Percentiles rank a stretch among this genome's conserved stretches.
Evolutionary conservation across 2,329 filamentous ascomycete species (phyloP).

Genomic region (Neofusicoccum parvum): DNA sequence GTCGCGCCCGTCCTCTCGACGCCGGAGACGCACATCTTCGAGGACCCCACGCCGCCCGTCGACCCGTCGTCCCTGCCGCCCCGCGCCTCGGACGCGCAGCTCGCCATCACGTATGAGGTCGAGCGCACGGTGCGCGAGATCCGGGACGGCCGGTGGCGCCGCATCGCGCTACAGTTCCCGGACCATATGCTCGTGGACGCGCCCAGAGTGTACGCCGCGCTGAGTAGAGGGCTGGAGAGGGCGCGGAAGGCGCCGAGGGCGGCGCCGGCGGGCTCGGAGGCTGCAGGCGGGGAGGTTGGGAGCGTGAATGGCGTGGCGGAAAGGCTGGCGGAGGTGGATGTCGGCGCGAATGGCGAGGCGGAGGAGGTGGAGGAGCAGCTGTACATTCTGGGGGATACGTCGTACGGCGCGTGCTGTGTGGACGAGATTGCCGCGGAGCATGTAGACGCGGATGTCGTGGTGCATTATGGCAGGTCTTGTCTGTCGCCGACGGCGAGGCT

Average conservation of each 20-base stretch:
- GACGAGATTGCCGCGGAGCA: slow-evolving; percentile 97
- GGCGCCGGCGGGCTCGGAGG: not conserved
- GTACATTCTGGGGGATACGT: slow-evolving; percentile 91
- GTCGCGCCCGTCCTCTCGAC: slow-evolving; percentile 63
- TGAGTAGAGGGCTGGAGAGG: slow-evolving; percentile 55
- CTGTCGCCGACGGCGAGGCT: slow-evolving; percentile 85
- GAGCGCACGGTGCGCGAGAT: slow-evolving; percentile 77
- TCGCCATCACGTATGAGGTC: slow-evolving; percentile 81
- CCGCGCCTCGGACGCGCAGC: slow-evolving; percentile 65
- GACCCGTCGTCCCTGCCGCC: slow-evolving; percentile 34
- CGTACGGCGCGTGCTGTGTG: slow-evolving; percentile 95
- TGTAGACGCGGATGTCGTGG: slow-evolving; percentile 82
- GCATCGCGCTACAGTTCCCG: slow-evolving; percentile 91
- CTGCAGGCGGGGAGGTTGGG: not conserved
- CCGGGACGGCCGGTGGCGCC: slow-evolving; percentile 67
- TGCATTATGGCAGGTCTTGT: slow-evolving; percentile 93
- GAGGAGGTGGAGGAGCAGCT: slow-evolving; percentile 51
- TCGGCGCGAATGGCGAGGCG: not conserved
- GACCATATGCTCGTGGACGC: slow-evolving; percentile 90
- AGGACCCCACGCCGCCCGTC: slow-evolving; percentile 51
- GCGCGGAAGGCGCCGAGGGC: not conserved
- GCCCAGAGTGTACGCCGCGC: slow-evolving; percentile 71
- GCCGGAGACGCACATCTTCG: slow-evolving; percentile 63
- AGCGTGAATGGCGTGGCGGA: not conserved
- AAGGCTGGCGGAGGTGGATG: slow-evolving; percentile 3